Evolutionary conservation across 768 basidiomycete species (phyloP).

Genomic region (Trichaptum fuscoviolaceum): DNA sequence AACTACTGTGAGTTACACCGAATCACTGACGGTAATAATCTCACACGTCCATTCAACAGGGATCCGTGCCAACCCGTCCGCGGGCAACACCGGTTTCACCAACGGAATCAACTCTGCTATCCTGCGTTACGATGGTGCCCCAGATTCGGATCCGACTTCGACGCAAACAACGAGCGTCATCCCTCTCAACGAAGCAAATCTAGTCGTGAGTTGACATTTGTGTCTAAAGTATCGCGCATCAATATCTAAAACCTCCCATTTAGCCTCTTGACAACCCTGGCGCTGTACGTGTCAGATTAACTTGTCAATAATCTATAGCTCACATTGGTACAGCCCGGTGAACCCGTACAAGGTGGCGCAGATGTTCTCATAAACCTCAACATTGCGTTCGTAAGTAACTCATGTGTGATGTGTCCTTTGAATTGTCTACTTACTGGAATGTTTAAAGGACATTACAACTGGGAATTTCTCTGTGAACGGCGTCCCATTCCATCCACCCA

Average conservation of each 20-base stretch:
- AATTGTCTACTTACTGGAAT: too few relatives aligned
- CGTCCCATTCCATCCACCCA: constrained; percentile 20
- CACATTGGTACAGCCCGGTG: constrained; percentile 10
- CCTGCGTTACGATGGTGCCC: constrained; percentile 42
- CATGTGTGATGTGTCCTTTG: too few relatives aligned
- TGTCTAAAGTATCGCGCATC: constrained; percentile 18
- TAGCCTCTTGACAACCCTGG: constrained; percentile 16
- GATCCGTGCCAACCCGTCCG: constrained; percentile 9
- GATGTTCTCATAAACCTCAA: constrained; percentile 19
- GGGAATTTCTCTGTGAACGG: constrained; percentile 27
- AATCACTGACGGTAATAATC: not conserved
- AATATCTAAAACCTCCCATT: constrained; percentile 13
- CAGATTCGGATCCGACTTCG: constrained; percentile 33
- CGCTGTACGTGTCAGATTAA: constrained; percentile 6
- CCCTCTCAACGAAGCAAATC: constrained; percentile 27
- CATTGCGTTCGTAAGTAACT: constrained; percentile 14
- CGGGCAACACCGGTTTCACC: constrained; percentile 16
- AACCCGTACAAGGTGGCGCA: constrained; percentile 12
- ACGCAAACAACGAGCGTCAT: constrained; percentile 19
- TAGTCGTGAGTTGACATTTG: constrained; percentile 21
- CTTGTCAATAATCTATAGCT: constrained; percentile 1
- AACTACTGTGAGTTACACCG: constrained; percentile 20
- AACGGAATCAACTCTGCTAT: constrained; percentile 51
- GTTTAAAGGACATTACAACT: not conserved
- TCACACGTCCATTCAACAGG: constrained; percentile 6